These are phyloP conservation scores for Eucommia ulmoides DNA, from an alignment of 257 asterid genomes.

Conservation along the genomic window DNA sequence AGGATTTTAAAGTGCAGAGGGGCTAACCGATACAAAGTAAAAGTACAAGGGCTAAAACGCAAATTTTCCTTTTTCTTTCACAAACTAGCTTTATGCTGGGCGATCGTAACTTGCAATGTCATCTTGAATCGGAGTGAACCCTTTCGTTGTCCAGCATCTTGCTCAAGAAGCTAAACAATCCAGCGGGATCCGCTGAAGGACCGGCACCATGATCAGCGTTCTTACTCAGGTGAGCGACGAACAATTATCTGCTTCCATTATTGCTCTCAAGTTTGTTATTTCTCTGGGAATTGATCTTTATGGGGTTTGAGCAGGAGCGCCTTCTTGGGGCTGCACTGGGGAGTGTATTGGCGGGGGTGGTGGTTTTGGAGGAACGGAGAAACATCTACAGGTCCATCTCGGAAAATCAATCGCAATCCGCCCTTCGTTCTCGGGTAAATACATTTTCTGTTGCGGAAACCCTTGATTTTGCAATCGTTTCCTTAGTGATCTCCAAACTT, in stretches of 20 bases:
- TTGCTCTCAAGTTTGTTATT: not conserved
- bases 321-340: slow-evolving; percentile 76
- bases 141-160: too few species aligned
- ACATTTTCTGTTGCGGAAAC: too few species aligned
- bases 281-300: not conserved
- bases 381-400: slow-evolving; percentile 43
- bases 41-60: too few species aligned
- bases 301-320: slow-evolving; percentile 57
- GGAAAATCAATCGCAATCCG: slow-evolving; percentile 24
- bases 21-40: too few species aligned
- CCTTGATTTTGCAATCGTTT: not conserved
- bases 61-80: too few species aligned
- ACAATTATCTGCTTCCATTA: not conserved
- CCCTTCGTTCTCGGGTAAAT: slow-evolving; percentile 21
- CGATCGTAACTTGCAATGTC: too few species aligned
- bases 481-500: not conserved
- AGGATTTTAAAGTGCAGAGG: too few species aligned
- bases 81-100: too few species aligned
- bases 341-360: slow-evolving; percentile 32
- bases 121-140: too few species aligned
- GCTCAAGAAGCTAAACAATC: too few species aligned
- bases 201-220: slow-evolving; percentile 53
- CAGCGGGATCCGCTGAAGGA: not conserved
- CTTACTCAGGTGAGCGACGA: slow-evolving; percentile 46
- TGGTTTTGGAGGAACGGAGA: slow-evolving; percentile 51